phyloP scores from a whole-genome alignment of 2,329 filamentous ascomycete genomes.

The Paecilomyces formosus region DNA sequence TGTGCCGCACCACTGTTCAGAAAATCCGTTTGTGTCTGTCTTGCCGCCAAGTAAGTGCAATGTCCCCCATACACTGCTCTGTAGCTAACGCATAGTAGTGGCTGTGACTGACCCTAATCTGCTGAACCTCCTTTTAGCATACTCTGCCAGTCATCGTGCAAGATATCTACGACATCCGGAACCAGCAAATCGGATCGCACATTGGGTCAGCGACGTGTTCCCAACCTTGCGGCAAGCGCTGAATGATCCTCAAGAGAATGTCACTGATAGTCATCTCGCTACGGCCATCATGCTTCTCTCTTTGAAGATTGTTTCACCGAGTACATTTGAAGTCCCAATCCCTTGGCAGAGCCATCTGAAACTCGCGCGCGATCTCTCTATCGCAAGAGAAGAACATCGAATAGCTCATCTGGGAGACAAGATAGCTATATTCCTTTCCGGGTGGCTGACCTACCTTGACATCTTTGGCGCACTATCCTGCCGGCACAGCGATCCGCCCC shows the following conservation, averaged over 20 bases:
- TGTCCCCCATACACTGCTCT: conserved; percentile 23
- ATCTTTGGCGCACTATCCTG: conserved; percentile 66
- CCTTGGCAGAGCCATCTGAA: conserved; percentile 74
- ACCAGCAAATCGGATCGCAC: conserved; percentile 68
- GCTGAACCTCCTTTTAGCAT: conserved; percentile 69
- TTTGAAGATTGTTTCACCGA: conserved; percentile 74
- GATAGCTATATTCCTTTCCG: conserved; percentile 65
- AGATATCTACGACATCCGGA: conserved; percentile 66
- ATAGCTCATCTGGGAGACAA: conserved; percentile 46
- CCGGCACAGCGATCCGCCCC: conserved; percentile 45
- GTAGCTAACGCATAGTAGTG: conserved; percentile 42
- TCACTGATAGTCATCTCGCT: conserved; percentile 67
- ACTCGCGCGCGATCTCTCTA: conserved; percentile 68
- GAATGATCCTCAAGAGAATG: conserved; percentile 51
- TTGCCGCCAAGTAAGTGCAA: conserved; percentile 52
- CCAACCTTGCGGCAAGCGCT: conserved; percentile 63
- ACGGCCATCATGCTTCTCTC: conserved; percentile 81
- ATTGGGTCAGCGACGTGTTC: conserved; percentile 65
- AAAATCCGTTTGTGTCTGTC: conserved; percentile 54
- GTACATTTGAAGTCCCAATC: conserved; percentile 71
- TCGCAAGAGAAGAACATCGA: conserved; percentile 55
- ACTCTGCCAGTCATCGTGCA: conserved; percentile 76
- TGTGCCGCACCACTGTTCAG: conserved; percentile 54
- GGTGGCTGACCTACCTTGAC: conserved; percentile 81
- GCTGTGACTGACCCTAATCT: conserved; percentile 49